These are phyloP conservation scores for Sequoiadendron giganteum DNA, from an alignment of 75 land plant genomes.

Conservation along the genomic window DNA sequence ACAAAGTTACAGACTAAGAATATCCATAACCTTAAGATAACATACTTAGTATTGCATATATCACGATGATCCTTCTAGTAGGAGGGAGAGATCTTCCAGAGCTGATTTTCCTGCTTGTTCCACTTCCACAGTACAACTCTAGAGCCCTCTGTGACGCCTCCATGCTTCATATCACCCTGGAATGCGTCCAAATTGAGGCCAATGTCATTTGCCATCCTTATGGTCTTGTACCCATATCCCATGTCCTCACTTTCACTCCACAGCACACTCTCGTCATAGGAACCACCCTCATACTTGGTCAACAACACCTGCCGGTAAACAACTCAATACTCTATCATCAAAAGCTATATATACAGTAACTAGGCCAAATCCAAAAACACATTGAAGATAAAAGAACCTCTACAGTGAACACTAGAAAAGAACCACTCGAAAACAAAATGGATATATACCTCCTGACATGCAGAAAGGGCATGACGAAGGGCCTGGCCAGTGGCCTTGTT, in stretches of 20 bases:
- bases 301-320: conserved; percentile 13
- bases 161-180: no score
- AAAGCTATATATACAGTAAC: no score
- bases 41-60: no score
- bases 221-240: conserved; percentile 21
- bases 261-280: conserved; percentile 16
- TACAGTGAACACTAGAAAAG: no score
- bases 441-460: neutral
- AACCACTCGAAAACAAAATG: no score
- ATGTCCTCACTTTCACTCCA: conserved; percentile 36
- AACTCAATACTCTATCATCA: no score
- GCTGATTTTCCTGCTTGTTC: conserved; percentile 29
- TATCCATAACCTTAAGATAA: no score
- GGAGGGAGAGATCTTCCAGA: conserved; percentile 29
- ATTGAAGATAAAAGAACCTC: no score
- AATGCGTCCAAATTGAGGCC: conserved; percentile 17
- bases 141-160: conserved; percentile 22
- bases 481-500: conserved; percentile 51
- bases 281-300: conserved; percentile 9
- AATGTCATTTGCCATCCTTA: conserved; percentile 21
- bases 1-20: no score
- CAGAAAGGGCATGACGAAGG: conserved; percentile 22
- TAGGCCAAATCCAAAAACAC: no score
- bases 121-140: conserved; percentile 18
- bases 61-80: neutral